Evolutionary conservation across 257 asterid species (phyloP), one percentile per base, ranked within the genome.

Genomic region (Solanum bulbocastanum): DNA sequence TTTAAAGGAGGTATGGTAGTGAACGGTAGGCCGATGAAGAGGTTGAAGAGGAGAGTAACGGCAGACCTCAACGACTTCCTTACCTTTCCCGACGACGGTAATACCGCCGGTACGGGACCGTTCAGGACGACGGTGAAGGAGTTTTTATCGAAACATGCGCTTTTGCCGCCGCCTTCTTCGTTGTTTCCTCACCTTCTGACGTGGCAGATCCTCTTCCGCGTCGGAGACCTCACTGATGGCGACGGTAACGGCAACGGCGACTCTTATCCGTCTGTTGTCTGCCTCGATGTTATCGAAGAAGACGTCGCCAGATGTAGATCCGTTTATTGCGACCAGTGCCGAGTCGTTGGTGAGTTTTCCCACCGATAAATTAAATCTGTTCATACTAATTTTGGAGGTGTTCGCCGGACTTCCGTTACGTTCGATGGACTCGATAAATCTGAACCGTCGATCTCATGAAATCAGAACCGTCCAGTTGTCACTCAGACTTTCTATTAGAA

Each of bases 271-370:
- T 94, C 95, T 87, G 90, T 92, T 79, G 96, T 95, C 83, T 91
- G 92, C 88, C 92, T 95, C 8, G 98, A 97, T 89, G 94, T 97
- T 79, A 95, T 97, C 84, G 99, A 97, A 90, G 99, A 97, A 92
- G 98, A 97, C 74, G 99, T 97, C 16, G 90, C 94, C 69, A 95
- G 98, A 93, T 94, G 98, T 92, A 94, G 97, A 92, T 93, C 98
- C 82, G 90, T 95, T 83, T 97, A 97, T 86, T 97, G 99, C 90
- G 99, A 97, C 94, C 99, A 96, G 93, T 97, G 99, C 88, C 97
- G 98, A 65, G 99, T 97, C 86, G 99, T 97, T 76, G 99, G 99
- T 96, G 96, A 96, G 98, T 95, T 91, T 40, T 86, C 87, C 49
- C 90, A 30, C 90, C 87, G 92, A 91, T 82, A 30, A 69, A 69